Conservation (phyloP, 495 filamentous ascomycete species). For the Tuber melanosporum region DNA sequence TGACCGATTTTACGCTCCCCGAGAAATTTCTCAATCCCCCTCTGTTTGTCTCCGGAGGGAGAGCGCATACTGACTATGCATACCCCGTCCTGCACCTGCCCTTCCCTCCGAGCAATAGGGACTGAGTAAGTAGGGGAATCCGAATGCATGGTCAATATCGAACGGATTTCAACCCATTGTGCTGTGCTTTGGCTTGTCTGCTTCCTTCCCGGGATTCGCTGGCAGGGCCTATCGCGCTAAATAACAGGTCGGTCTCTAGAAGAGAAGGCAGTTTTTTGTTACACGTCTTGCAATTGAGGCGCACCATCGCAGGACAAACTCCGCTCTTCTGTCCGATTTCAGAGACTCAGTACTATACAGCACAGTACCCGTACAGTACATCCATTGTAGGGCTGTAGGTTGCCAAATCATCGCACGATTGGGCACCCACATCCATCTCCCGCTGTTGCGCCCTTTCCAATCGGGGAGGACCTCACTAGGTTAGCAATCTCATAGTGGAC, state of each 20-base stretch:
- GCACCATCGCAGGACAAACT: slow-evolving; percentile 39
- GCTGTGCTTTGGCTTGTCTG: slow-evolving; percentile 3
- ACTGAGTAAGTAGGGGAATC: background rate
- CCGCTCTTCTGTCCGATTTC: slow-evolving; percentile 30
- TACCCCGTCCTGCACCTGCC: background rate
- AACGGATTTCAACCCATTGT: background rate
- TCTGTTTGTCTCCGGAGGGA: background rate
- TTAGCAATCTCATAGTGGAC: slow-evolving; percentile 32
- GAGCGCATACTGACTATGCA: background rate
- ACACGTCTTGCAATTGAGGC: slow-evolving; percentile 28
- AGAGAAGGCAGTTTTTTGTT: slow-evolving; percentile 31
- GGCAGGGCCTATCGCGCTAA: background rate
- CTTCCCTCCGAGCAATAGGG: background rate
- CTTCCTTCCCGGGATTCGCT: slow-evolving; percentile 1
- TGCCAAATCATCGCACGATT: slow-evolving; percentile 34
- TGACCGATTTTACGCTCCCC: background rate
- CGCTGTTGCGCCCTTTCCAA: slow-evolving; percentile 40
- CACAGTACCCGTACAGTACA: background rate
- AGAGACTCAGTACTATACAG: slow-evolving; percentile 25
- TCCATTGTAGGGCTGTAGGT: slow-evolving; percentile 38
- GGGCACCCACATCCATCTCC: slow-evolving; percentile 31
- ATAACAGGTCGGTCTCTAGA: slow-evolving; percentile 14
- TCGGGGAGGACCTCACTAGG: slow-evolving; percentile 36
- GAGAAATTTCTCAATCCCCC: background rate
- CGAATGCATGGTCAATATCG: background rate